Conservation (phyloP, 768 basidiomycete species). For the Serendipita vermifera region DNA sequence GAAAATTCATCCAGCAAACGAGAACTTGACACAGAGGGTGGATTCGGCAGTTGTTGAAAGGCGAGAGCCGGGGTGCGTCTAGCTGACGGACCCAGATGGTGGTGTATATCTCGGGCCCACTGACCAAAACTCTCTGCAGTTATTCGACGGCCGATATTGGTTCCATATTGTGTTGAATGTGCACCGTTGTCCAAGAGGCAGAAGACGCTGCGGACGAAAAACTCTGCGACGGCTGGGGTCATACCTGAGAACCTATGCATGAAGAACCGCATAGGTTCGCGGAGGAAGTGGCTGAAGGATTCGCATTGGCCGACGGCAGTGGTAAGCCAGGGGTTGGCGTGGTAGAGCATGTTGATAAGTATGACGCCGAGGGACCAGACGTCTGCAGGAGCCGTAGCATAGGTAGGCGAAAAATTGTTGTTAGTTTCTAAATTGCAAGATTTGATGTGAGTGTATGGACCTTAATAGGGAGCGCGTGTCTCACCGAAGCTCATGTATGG, state of each 20-base stretch:
- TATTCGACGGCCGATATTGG: constrained; percentile 37
- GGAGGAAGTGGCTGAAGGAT: constrained; percentile 71
- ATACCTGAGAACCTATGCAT: constrained; percentile 82
- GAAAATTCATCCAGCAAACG: not conserved
- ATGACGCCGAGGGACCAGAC: constrained; percentile 99
- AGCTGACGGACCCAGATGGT: constrained; percentile 35
- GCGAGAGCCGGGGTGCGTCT: constrained; percentile 1
- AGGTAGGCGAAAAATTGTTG: constrained; percentile 91
- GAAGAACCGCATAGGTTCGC: constrained; percentile 73
- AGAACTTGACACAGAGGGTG: too few relatives aligned
- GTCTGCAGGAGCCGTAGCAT: constrained; percentile 88
- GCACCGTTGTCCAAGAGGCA: constrained; percentile 55
- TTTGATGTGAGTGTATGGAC: not conserved
- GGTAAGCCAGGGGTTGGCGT: constrained; percentile 97
- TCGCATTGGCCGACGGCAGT: constrained; percentile 67
- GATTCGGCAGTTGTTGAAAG: not conserved
- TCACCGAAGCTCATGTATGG: constrained; percentile 97
- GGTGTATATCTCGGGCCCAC: constrained; percentile 77
- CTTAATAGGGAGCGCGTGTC: constrained; percentile 19
- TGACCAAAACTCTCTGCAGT: constrained; percentile 71
- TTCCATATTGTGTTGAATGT: constrained; percentile 24
- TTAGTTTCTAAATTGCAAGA: constrained; percentile 66
- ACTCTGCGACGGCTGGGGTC: constrained; percentile 74
- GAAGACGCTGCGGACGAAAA: constrained; percentile 75
- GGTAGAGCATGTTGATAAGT: constrained; percentile 98